These are phyloP conservation scores for Dacryopinax primogenitus DNA, from an alignment of 768 basidiomycete species.

Conservation along the genomic window DNA sequence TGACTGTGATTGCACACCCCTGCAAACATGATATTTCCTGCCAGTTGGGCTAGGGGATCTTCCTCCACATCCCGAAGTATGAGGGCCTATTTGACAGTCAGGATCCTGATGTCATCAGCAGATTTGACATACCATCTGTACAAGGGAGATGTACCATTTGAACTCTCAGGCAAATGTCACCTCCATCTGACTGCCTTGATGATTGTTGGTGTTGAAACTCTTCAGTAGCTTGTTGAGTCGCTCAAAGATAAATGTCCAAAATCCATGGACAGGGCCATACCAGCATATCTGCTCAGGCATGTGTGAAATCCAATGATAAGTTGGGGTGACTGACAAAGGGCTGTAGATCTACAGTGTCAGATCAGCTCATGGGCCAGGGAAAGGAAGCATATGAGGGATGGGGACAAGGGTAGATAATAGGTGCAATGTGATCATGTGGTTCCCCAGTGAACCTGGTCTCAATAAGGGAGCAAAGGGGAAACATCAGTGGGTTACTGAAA, in stretches of 20 bases:
- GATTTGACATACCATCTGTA: background rate
- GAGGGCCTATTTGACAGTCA: background rate
- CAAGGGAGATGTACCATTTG: background rate
- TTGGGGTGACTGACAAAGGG: conserved; percentile 24
- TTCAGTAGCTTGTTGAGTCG: conserved; percentile 30
- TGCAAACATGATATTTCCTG: background rate
- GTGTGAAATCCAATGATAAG: conserved; percentile 31
- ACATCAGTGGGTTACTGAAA: background rate
- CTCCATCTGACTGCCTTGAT: conserved; percentile 26
- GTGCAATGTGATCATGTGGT: background rate
- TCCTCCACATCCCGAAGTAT: background rate
- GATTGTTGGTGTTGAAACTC: conserved; percentile 27
- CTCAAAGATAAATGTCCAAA: conserved; percentile 32
- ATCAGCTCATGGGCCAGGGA: no score
- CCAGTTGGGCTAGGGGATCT: background rate
- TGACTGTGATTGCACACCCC: background rate
- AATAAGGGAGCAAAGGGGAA: background rate
- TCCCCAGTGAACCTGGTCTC: background rate
- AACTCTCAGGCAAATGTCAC: conserved; percentile 26
- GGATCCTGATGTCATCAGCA: background rate
- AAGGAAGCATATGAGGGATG: no score
- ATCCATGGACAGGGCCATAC: conserved; percentile 30
- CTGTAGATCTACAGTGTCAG: conserved; percentile 25
- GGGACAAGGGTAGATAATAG: background rate
- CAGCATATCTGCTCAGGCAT: conserved; percentile 21